Evolutionary conservation across 768 basidiomycete species (phyloP), one percentile per base, ranked within the genome.

Genomic region (Collybia mongolica): DNA sequence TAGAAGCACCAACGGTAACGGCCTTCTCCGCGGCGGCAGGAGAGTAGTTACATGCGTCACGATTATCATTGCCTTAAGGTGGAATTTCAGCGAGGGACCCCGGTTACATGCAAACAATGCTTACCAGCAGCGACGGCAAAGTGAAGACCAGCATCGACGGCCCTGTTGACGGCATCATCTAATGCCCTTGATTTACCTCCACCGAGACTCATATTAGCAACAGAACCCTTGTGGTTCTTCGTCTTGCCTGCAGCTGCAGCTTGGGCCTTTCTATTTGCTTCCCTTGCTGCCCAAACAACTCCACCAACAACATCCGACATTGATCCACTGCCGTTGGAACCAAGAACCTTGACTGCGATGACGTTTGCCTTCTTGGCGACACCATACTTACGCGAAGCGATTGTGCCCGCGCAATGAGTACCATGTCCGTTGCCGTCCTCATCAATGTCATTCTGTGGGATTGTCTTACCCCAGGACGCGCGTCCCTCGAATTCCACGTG

Each of bases 181-280:
- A 98, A 79, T 28, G 90, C 81, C 18, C 73, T 78, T 5, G 90
- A 92, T 74, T 95, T 96, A 52, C 93, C 92, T 60, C 97, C 97
- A 55, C 97, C 97, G 46, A 99, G 86, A 66, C 87, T 90, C 97
- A 99, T 97, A 79, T 96, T 96, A 44, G 88, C 91, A 46, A 95
- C 93, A 15, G 93, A 93, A 19, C 97, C 97, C 75, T 93, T 95
- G 80, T 96, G 90, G 14, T 32, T 32, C 39, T 71, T 72, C 48
- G 87, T 88, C 73, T 80, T 85, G 47, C 91, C 89, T 17, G 90
- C 93, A 24, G 78, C 75, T 15, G 92, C 88, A 14, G 76, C 76
- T n/a, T 60, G 62, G 0, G 79, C 80, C 64, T 86, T 90, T 20
- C 65, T 57, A 36, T 67, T 63, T 5, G 90, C 82, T 15, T 68